Percentiles rank a stretch among this genome's conserved stretches.
phyloP scores from a whole-genome alignment of 352 stramenopile species.

The Blastocystis sp. region DNA sequence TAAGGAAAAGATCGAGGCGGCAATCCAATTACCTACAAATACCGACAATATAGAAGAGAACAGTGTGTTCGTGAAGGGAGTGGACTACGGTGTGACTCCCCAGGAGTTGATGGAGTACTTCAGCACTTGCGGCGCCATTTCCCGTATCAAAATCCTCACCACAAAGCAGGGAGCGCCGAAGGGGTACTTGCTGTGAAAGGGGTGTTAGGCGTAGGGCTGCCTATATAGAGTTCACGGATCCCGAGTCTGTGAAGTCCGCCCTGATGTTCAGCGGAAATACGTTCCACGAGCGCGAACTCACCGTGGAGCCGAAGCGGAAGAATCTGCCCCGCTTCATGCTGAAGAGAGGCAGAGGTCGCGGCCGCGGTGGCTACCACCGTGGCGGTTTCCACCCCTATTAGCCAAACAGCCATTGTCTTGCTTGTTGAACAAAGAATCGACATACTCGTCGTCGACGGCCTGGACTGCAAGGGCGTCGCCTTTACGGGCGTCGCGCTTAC shows the following conservation, averaged over 20 bases:
- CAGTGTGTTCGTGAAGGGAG: slow-evolving; percentile 65
- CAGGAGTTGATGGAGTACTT: slow-evolving; percentile 64
- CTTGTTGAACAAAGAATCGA: slow-evolving; percentile 53
- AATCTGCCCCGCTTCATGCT: slow-evolving; percentile 64
- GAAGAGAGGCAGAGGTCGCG: slow-evolving; percentile 30
- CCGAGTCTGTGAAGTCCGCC: slow-evolving; percentile 59
- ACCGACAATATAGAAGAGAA: slow-evolving; percentile 57
- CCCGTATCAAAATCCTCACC: slow-evolving; percentile 65
- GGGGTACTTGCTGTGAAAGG: not conserved
- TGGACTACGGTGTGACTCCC: slow-evolving; percentile 68
- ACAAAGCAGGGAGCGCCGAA: slow-evolving; percentile 50
- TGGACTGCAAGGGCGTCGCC: slow-evolving; percentile 13
- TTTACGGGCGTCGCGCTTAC: slow-evolving; percentile 28
- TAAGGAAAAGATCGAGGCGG: slow-evolving; percentile 65
- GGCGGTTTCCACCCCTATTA: slow-evolving; percentile 45
- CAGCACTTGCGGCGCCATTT: slow-evolving; percentile 60
- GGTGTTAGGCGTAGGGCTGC: slow-evolving; percentile 35
- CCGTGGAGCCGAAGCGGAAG: slow-evolving; percentile 60
- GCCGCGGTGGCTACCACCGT: slow-evolving; percentile 46
- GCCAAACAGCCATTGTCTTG: not conserved
- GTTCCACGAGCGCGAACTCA: slow-evolving; percentile 43
- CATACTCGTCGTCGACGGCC: slow-evolving; percentile 12
- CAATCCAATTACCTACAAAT: slow-evolving; percentile 1
- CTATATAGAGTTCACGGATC: slow-evolving; percentile 68
- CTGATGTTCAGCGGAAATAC: slow-evolving; percentile 47